Evolutionary conservation across 495 filamentous ascomycete genomes (phyloP), one percentile per base, ranked within the genome.

Genomic region (Xylaria grammica): DNA sequence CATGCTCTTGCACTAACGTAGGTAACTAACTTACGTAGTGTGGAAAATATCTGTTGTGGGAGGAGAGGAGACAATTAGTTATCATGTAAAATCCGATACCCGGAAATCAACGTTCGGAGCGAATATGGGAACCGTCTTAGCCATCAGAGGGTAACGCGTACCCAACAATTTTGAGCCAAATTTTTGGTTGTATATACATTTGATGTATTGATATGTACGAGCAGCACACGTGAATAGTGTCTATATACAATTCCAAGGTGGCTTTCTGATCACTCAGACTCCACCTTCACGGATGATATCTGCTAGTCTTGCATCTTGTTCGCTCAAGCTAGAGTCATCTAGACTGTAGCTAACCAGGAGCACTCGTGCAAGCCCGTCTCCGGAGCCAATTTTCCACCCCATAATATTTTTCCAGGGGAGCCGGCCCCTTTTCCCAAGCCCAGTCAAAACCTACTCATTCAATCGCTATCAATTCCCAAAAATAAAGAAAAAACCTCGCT

Each of bases 281-380:
- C 7, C 40, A 5, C 27, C 56, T 30, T 19, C 29, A 34, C 6
- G 27, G 38, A 46, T 42, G 27, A 38, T 62, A 62, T 62, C 48
- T 44, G 22, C 3, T 62, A 24, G 42, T 19, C 46, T 32, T 30
- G 13, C 22, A 24, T 34, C 42, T 19, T 5, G 3, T 40, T 52
- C 10, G 59, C 59, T 51, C 59, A 51, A 51, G 34, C 30, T 48
- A 40, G 3, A 62, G 59, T 52, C 59, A 19, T 52, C 46, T 62
- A 62, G 59, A 62, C 59, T 44, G 8, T 40, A 22, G 34, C 59
- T 42, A 62, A 44, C 59, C 59, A 62, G 59, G 59, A 62, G 59
- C 59, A 26, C 22, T 19, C 45, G 22, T 15, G 40, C 42, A 30
- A 48, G 29, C 24, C 8, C 56, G n/a, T 48, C 27, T 29, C 22